These are phyloP conservation scores for Podaxis pistillaris DNA, from an alignment of 768 basidiomycete species.

Conservation along the genomic window DNA sequence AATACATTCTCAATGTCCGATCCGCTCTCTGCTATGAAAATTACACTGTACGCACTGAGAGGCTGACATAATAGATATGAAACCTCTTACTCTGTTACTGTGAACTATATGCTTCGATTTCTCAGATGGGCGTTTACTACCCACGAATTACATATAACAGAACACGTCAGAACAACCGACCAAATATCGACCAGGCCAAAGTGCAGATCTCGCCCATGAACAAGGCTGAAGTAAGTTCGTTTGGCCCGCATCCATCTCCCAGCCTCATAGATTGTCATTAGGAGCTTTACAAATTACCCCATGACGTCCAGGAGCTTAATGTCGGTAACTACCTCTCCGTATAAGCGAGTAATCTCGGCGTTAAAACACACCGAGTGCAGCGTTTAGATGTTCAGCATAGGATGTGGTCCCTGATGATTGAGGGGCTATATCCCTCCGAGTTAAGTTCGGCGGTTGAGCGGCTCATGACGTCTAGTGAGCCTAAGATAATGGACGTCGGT, in stretches of 20 bases:
- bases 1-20: background rate
- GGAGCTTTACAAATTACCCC: constrained; percentile 1
- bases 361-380: constrained; percentile 14
- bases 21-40: background rate
- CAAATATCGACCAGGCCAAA: background rate
- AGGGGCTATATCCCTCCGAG: constrained; percentile 24
- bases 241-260: background rate
- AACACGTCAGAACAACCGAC: background rate
- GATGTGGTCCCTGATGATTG: constrained; percentile 25
- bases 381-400: constrained; percentile 24
- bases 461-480: constrained; percentile 12
- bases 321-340: constrained; percentile 2
- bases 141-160: background rate
- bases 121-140: background rate
- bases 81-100: background rate
- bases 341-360: background rate
- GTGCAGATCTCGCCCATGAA: background rate
- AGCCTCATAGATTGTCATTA: background rate
- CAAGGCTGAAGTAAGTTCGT: background rate
- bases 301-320: constrained; percentile 9
- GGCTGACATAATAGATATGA: background rate
- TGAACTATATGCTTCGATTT: background rate
- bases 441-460: constrained; percentile 16
- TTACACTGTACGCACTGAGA: background rate
- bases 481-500: constrained; percentile 26